Evolutionary conservation across 2,329 filamentous ascomycete species (phyloP).

Genomic region (Phaeoacremonium minimum): DNA sequence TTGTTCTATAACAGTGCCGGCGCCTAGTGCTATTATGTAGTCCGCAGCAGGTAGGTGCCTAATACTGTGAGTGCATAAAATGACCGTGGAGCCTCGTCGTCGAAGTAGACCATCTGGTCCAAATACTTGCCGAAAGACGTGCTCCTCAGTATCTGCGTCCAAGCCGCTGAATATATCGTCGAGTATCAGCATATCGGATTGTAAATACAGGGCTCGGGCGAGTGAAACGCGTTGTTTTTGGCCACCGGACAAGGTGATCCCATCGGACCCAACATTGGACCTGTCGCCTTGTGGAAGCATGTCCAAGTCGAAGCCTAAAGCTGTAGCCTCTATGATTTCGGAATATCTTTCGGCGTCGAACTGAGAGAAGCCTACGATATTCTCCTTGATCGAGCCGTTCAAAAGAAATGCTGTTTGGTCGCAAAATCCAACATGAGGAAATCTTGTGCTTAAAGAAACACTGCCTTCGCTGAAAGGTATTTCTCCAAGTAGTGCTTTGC

Average conservation of each 20-base stretch:
- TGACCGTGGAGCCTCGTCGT: slow-evolving; percentile 18
- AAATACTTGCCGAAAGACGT: slow-evolving; percentile 1
- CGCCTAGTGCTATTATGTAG: not conserved
- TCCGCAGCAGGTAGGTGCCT: slow-evolving; percentile 6
- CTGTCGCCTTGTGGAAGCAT: slow-evolving; percentile 26
- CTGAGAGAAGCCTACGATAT: slow-evolving; percentile 27
- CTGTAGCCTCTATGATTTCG: slow-evolving; percentile 26
- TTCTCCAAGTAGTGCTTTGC: slow-evolving; percentile 27
- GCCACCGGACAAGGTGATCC: slow-evolving; percentile 36
- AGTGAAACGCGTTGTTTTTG: slow-evolving; percentile 26
- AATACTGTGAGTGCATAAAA: slow-evolving; percentile 29
- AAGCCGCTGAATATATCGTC: slow-evolving; percentile 8
- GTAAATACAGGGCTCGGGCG: slow-evolving; percentile 7
- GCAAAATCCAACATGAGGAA: slow-evolving; percentile 20
- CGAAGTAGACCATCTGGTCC: slow-evolving; percentile 13
- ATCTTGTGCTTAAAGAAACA: slow-evolving; percentile 1
- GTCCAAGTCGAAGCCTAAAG: slow-evolving; percentile 23
- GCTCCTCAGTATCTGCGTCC: slow-evolving; percentile 4
- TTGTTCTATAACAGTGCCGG: slow-evolving; percentile 37
- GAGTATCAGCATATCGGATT: slow-evolving; percentile 2
- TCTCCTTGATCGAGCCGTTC: slow-evolving; percentile 29
- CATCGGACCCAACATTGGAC: slow-evolving; percentile 33
- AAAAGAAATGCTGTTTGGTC: slow-evolving; percentile 25
- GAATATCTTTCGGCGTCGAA: slow-evolving; percentile 26
- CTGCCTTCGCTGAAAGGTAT: slow-evolving; percentile 8